Conservation (phyloP, 305 asterid species). For the Fraxinus platypoda region DNA sequence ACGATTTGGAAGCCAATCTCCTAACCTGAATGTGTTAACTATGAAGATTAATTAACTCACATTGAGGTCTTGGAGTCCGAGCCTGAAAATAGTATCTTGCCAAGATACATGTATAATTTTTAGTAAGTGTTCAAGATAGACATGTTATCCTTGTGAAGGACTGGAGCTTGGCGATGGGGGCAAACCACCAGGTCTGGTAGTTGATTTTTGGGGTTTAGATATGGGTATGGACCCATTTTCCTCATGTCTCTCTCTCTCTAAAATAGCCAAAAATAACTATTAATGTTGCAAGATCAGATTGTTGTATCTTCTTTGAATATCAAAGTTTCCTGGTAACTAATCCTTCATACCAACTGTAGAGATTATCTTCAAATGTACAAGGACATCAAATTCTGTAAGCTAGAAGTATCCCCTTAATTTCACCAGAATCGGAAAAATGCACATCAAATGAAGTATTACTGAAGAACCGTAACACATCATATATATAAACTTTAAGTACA, state of each 20-base stretch:
- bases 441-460: slow-evolving; percentile 18
- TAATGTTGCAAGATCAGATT: slow-evolving; percentile 2
- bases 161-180: neutral
- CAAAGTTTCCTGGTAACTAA: neutral
- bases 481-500: slow-evolving; percentile 27
- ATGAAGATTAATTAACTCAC: slow-evolving; percentile 20
- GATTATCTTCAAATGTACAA: slow-evolving; percentile 14
- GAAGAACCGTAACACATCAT: slow-evolving; percentile 32
- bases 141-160: neutral
- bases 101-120: neutral
- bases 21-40: slow-evolving; percentile 29
- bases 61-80: slow-evolving; percentile 3
- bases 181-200: neutral
- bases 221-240: slow-evolving; percentile 11
- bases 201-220: neutral
- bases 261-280: slow-evolving; percentile 10
- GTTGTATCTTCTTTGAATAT: slow-evolving; percentile 5
- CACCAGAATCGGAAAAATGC: slow-evolving; percentile 26
- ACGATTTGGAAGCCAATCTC: slow-evolving; percentile 42
- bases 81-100: neutral
- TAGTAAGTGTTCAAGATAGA: neutral
- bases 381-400: slow-evolving; percentile 6
- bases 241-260: neutral
- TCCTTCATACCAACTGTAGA: neutral
- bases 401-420: slow-evolving; percentile 18